Evolutionary conservation across 2,329 filamentous ascomycete species (phyloP).

Genomic region (Claviceps humidiphila): DNA sequence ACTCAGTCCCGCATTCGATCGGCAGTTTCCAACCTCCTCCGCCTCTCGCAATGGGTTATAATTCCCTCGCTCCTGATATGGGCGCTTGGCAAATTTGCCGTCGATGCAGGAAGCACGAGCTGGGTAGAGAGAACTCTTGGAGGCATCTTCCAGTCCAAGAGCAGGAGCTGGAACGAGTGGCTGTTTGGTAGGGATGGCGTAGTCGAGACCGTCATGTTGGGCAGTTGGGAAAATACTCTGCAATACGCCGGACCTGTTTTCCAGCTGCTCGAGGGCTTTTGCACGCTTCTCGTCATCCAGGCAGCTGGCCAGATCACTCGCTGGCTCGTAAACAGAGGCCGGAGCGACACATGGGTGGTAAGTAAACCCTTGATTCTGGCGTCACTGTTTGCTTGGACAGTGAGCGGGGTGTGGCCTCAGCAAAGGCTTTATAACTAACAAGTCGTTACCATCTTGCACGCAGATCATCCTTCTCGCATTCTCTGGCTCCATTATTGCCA

Average conservation of each 20-base stretch:
- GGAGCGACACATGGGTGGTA: constrained; percentile 95
- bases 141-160: constrained; percentile 46
- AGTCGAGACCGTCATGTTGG: constrained; percentile 66
- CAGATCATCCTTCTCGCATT: constrained; percentile 80
- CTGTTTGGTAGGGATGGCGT: constrained; percentile 77
- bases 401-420: too few relatives aligned
- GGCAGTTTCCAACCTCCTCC: constrained; percentile 54
- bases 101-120: constrained; percentile 63
- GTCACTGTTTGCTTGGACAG: too few relatives aligned
- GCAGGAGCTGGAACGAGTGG: constrained; percentile 66
- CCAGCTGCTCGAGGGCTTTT: constrained; percentile 91
- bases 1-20: constrained; percentile 62
- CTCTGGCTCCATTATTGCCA: constrained; percentile 84
- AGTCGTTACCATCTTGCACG: too few relatives aligned
- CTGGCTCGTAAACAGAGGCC: constrained; percentile 86
- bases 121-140: constrained; percentile 76
- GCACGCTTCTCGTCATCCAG: constrained; percentile 90
- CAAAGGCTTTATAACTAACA: too few relatives aligned
- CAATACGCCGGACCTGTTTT: constrained; percentile 89
- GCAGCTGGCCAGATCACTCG: constrained; percentile 85
- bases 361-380: constrained; percentile 19
- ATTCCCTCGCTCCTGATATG: constrained; percentile 83
- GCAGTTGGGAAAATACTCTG: constrained; percentile 77
- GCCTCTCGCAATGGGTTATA: constrained; percentile 72
- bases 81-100: constrained; percentile 88